Conservation (phyloP, 2,329 filamentous ascomycete species). For the Paramyrothecium roridum region DNA sequence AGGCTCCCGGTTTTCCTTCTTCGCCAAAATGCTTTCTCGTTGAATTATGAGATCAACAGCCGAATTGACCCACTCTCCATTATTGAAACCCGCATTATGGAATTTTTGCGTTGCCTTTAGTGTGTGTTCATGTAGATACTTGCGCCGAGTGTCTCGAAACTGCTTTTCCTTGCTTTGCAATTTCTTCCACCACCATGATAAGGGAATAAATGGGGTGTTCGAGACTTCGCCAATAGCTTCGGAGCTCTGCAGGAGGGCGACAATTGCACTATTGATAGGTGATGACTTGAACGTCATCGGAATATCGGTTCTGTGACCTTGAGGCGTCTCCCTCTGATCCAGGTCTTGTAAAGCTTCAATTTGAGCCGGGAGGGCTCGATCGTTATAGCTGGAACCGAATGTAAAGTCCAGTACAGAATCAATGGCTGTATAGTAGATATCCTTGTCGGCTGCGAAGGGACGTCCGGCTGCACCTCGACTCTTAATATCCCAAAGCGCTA, state of each 20-base stretch:
- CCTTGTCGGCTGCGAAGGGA: slow-evolving; percentile 19
- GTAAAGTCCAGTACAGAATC: slow-evolving; percentile 26
- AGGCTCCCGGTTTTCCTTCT: slow-evolving; percentile 21
- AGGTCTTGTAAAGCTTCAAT: slow-evolving; percentile 2
- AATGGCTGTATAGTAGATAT: slow-evolving; percentile 26
- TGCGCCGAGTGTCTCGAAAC: neutral
- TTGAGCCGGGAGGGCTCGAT: slow-evolving; percentile 18
- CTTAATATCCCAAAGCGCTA: slow-evolving; percentile 32
- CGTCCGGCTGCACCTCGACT: slow-evolving; percentile 20
- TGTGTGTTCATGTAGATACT: slow-evolving; percentile 6
- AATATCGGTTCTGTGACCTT: neutral
- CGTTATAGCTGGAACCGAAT: slow-evolving; percentile 22
- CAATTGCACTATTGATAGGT: slow-evolving; percentile 15
- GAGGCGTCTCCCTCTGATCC: neutral
- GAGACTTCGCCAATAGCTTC: neutral
- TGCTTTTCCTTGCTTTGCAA: neutral
- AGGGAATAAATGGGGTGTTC: neutral
- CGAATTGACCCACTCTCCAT: slow-evolving; percentile 8
- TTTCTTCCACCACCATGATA: neutral
- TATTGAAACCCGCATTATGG: neutral
- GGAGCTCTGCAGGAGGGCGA: neutral
- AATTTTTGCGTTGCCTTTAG: neutral
- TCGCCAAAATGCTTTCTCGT: slow-evolving; percentile 24
- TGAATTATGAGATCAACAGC: slow-evolving; percentile 28
- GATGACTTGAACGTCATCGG: neutral